Evolutionary conservation across 2,329 filamentous ascomycete species (phyloP).

Genomic region (Didymella exigua): DNA sequence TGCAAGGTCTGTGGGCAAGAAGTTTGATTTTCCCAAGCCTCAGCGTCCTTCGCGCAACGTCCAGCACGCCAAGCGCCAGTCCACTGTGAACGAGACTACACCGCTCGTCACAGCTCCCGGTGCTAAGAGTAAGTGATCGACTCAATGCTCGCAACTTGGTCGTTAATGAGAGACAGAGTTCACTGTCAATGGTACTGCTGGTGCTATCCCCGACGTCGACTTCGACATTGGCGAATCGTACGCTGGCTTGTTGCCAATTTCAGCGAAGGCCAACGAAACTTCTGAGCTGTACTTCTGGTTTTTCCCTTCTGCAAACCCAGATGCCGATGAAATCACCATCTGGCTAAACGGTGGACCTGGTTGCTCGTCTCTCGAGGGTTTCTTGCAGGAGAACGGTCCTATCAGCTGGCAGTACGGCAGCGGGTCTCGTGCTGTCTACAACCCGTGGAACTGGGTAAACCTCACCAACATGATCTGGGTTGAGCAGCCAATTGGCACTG

Average conservation of each 20-base stretch:
- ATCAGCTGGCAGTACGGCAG: constrained; percentile 54
- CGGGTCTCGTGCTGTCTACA: constrained; percentile 47
- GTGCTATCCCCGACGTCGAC: constrained; percentile 55
- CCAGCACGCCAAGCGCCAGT: constrained; percentile 31
- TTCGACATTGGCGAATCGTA: constrained; percentile 55
- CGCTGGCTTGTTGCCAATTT: constrained; percentile 30
- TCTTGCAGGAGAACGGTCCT: constrained; percentile 57
- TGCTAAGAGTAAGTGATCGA: constrained; percentile 21
- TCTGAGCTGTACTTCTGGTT: constrained; percentile 62
- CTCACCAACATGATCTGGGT: constrained; percentile 79
- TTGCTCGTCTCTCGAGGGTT: constrained; percentile 55
- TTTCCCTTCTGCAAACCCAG: constrained; percentile 58
- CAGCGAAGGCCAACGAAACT: constrained; percentile 52
- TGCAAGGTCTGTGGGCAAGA: constrained; percentile 38
- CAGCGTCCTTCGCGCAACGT: constrained; percentile 26
- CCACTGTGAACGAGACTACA: constrained; percentile 42
- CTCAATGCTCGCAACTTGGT: too few relatives aligned
- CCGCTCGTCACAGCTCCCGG: constrained; percentile 12
- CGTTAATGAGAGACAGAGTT: constrained; percentile 36
- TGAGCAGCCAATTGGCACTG: constrained; percentile 71
- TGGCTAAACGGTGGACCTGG: constrained; percentile 55
- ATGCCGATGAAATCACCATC: constrained; percentile 58
- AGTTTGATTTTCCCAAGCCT: constrained; percentile 35
- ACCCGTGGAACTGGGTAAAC: constrained; percentile 57
- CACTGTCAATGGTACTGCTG: constrained; percentile 45